Conservation (phyloP, 2,329 filamentous ascomycete species). For the Ceratocystis papillata region DNA sequence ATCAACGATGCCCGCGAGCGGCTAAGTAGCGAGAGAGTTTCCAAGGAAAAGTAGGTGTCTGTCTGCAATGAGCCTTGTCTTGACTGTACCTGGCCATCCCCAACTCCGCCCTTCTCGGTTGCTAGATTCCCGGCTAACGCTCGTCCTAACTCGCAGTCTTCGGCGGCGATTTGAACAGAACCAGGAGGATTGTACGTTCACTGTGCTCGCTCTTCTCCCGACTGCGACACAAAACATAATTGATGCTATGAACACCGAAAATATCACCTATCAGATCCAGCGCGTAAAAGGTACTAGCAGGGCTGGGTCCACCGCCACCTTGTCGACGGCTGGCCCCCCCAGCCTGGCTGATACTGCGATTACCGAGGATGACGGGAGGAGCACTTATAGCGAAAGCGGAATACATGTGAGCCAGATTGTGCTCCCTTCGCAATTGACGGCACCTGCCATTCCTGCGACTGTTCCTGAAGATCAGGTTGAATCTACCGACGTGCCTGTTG, state of each 20-base stretch:
- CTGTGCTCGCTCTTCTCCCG: conserved; percentile 86
- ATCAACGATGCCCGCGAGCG: conserved; percentile 88
- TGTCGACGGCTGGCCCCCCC: conserved; percentile 45
- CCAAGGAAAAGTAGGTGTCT: conserved; percentile 72
- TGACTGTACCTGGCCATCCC: background rate
- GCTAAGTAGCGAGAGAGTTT: conserved; percentile 91
- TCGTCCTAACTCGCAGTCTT: conserved; percentile 46
- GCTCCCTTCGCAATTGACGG: conserved; percentile 38
- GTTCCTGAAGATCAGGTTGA: conserved; percentile 29
- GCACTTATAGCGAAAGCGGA: conserved; percentile 69
- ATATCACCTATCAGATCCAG: conserved; percentile 86
- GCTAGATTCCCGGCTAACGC: background rate
- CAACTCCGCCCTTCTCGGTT: too few species aligned
- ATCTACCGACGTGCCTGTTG: conserved; percentile 19
- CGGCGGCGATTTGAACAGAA: conserved; percentile 96
- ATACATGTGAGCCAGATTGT: conserved; percentile 70
- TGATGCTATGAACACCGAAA: conserved; percentile 78
- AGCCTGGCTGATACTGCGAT: conserved; percentile 59
- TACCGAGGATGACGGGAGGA: conserved; percentile 72
- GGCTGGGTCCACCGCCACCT: conserved; percentile 44
- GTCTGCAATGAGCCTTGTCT: background rate
- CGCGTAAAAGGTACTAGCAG: conserved; percentile 69
- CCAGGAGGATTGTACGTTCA: conserved; percentile 97
- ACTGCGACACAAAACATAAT: conserved; percentile 85
- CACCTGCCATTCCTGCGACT: conserved; percentile 31